phyloP scores from a whole-genome alignment of 805 yeast genomes.

The Ogataea nitratoaversa region DNA sequence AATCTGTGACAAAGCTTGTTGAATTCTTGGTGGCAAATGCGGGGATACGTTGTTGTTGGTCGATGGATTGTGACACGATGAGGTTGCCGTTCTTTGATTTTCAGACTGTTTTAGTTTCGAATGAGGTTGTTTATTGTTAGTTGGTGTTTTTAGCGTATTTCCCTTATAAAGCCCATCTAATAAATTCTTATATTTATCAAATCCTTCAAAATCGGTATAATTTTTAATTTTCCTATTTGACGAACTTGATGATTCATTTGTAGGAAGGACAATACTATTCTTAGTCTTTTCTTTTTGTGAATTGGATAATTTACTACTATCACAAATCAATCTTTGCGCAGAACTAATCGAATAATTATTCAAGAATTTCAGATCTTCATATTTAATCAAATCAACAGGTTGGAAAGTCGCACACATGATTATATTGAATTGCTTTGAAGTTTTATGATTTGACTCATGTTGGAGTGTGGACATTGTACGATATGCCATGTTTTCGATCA shows the following conservation, averaged over 20 bases:
- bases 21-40: neutral
- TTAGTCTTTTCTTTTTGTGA: too few relatives aligned
- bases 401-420: slow-evolving; percentile 24
- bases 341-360: slow-evolving; percentile 7
- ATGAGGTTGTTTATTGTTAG: neutral
- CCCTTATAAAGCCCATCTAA: slow-evolving; percentile 17
- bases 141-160: neutral
- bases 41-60: too few relatives aligned
- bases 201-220: slow-evolving; percentile 15
- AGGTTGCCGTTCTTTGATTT: too few relatives aligned
- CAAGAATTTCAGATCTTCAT: slow-evolving; percentile 23
- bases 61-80: too few relatives aligned
- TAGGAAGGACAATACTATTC: too few relatives aligned
- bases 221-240: slow-evolving; percentile 3
- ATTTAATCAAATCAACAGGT: slow-evolving; percentile 22
- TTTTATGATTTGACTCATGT: slow-evolving; percentile 5
- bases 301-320: too few relatives aligned
- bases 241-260: neutral
- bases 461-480: slow-evolving; percentile 7
- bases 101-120: too few relatives aligned
- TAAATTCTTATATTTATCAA: slow-evolving; percentile 23
- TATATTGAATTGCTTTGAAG: slow-evolving; percentile 9
- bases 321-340: slow-evolving; percentile 17
- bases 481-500: slow-evolving; percentile 40
- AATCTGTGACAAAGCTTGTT: neutral